phyloP scores from a whole-genome alignment of 1,284 basidiomycete genomes.

The Ustilago sp. region DNA sequence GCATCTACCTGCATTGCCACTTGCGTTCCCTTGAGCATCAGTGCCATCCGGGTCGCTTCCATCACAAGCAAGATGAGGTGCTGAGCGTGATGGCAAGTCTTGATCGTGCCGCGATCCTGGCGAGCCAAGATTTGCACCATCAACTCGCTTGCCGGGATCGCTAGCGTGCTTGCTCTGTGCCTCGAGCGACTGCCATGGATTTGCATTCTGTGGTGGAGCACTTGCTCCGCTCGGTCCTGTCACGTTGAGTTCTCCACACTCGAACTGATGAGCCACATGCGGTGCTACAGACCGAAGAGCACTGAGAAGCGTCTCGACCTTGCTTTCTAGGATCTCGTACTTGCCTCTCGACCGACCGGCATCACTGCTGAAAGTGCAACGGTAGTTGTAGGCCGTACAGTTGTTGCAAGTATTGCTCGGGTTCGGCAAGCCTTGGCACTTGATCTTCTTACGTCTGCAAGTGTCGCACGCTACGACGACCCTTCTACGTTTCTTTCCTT shows the following conservation, averaged over 20 bases:
- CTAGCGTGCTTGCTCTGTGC: conserved; percentile 6
- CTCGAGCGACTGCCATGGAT: conserved; percentile 38
- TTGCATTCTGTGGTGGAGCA: conserved; percentile 50
- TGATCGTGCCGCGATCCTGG: conserved; percentile 14
- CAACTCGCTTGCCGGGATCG: not conserved
- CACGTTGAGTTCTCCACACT: conserved; percentile 56
- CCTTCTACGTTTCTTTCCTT: conserved; percentile 48
- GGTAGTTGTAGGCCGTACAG: conserved; percentile 55
- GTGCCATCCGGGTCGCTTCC: conserved; percentile 22
- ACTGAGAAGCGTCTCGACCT: conserved; percentile 58
- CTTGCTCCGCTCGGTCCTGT: conserved; percentile 38
- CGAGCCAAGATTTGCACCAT: not conserved
- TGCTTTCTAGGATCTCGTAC: conserved; percentile 66
- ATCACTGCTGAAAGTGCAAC: conserved; percentile 59
- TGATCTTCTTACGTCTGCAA: conserved; percentile 63
- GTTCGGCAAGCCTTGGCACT: conserved; percentile 62
- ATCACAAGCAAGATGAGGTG: conserved; percentile 14
- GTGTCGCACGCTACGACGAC: conserved; percentile 64
- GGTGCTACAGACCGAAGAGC: conserved; percentile 59
- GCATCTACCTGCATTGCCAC: not conserved
- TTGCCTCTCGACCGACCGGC: conserved; percentile 57
- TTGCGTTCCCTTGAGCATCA: conserved; percentile 1
- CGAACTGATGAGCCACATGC: conserved; percentile 55
- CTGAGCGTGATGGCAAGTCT: conserved; percentile 26
- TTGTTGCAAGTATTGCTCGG: conserved; percentile 56